Evolutionary conservation across 2,329 filamentous ascomycete species (phyloP), one percentile per base, ranked within the genome.

Genomic region (Aureobasidium sp.): DNA sequence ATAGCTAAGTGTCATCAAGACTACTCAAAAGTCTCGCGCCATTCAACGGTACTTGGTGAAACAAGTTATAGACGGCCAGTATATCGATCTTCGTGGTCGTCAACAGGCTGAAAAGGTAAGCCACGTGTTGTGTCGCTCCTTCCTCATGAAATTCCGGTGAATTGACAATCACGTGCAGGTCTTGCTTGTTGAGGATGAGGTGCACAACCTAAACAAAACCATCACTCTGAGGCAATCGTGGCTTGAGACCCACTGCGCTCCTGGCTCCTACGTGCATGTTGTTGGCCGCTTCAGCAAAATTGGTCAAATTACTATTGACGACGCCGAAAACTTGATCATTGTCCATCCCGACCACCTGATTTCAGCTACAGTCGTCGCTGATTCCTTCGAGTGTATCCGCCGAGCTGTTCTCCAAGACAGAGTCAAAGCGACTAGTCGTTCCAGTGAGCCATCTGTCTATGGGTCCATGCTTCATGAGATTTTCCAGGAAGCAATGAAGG

Each of bases 331-430:
- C 68, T 88, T 97, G 73, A 78, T 99, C 55, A 91, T 99, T 62
- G 77, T 99, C 15, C 92, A 99, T 70, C 94, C 94, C 0, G 94
- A 99, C 70, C 92, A 97, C 75, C 83, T 99, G 37, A 88, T 99
- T 59, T 97, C 94, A 2, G 89, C 94, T 3, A 97, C 94, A 0
- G 91, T 95, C 5, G 89, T 99, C 47, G 92, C 91, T n/a, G 94
- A 99, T 74, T 96, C 94, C 0, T 96, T 97, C 72, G 87, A 86
- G 29, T 99, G 94, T 71, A 87, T 89, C 71, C 88, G 94, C 21
- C 88, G 93, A 65, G 91, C 94, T 34, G 93, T 97, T 1, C 82
- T 99, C 30, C 92, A 97, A 73, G 93, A 99, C 72, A 87, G 94
- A 36, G 88, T 99, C 68, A 97, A 97, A 74, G 90, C 91, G 9